Conservation (phyloP, 805 yeast genomes). For the Ogataea trehaloabstinens region DNA sequence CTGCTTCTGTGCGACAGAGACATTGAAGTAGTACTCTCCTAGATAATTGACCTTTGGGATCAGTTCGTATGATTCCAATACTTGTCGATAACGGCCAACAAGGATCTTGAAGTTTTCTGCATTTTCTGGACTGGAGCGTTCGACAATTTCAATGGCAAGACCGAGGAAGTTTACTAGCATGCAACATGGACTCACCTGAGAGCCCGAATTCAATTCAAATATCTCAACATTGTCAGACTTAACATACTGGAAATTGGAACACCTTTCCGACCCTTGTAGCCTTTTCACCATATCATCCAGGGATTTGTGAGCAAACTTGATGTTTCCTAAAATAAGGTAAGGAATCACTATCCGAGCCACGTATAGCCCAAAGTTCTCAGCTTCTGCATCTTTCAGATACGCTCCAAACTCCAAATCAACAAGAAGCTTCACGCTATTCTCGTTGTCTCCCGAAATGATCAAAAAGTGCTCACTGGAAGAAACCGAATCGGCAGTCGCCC, state of each 20-base stretch:
- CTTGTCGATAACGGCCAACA: constrained; percentile 38
- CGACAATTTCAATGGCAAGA: constrained; percentile 59
- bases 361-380: constrained; percentile 23
- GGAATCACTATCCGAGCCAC: constrained; percentile 65
- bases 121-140: constrained; percentile 39
- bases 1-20: constrained; percentile 43
- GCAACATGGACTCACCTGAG: constrained; percentile 27
- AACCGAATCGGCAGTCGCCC: constrained; percentile 26
- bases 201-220: constrained; percentile 29
- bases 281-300: constrained; percentile 35
- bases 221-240: constrained; percentile 25
- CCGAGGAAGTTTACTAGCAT: constrained; percentile 68
- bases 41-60: constrained; percentile 26
- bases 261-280: constrained; percentile 25
- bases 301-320: constrained; percentile 55
- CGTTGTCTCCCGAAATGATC: constrained; percentile 22
- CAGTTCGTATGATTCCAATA: constrained; percentile 20
- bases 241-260: constrained; percentile 14
- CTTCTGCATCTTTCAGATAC: constrained; percentile 35
- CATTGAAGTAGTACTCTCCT: constrained; percentile 29
- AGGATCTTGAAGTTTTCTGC: constrained; percentile 40
- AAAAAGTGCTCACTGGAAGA: constrained; percentile 28
- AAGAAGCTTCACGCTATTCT: constrained; percentile 23
- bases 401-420: constrained; percentile 36
- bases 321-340: constrained; percentile 65